These are phyloP conservation scores for Madurella fahalii DNA, from an alignment of 2,329 filamentous ascomycete species.

Conservation along the genomic window DNA sequence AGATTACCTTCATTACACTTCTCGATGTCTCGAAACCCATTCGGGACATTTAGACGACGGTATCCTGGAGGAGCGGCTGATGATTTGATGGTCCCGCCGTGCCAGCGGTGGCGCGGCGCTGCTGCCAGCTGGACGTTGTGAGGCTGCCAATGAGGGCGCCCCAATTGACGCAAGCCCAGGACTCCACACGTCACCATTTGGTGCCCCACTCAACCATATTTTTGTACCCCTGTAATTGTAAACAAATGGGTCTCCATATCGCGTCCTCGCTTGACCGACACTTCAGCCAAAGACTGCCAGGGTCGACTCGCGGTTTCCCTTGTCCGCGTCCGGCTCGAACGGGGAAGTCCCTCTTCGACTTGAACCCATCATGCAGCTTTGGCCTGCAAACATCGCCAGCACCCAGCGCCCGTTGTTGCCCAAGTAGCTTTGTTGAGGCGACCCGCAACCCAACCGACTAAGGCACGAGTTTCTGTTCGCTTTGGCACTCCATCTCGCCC, in stretches of 20 bases:
- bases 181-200: neutral
- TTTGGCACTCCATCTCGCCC: neutral
- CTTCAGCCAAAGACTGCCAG: neutral
- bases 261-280: slow-evolving; percentile 16
- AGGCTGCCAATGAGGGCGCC: slow-evolving; percentile 8
- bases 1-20: no score
- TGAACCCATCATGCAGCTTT: slow-evolving; percentile 2
- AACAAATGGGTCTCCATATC: slow-evolving; percentile 20
- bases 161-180: neutral
- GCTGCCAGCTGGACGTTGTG: neutral
- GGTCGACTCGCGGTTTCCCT: slow-evolving; percentile 8
- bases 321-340: neutral
- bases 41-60: no score
- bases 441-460: neutral
- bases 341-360: neutral
- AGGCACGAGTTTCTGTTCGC: neutral
- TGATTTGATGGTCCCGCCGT: neutral
- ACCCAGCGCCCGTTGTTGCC: neutral
- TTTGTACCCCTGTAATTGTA: slow-evolving; percentile 18
- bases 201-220: slow-evolving; percentile 15
- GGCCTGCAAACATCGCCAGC: neutral
- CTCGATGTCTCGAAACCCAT: no score
- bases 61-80: neutral
- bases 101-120: neutral
- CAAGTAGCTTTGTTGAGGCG: neutral